Conservation (phyloP, 1,284 basidiomycete species). For the Pseudomicrostroma phylloplanum region DNA sequence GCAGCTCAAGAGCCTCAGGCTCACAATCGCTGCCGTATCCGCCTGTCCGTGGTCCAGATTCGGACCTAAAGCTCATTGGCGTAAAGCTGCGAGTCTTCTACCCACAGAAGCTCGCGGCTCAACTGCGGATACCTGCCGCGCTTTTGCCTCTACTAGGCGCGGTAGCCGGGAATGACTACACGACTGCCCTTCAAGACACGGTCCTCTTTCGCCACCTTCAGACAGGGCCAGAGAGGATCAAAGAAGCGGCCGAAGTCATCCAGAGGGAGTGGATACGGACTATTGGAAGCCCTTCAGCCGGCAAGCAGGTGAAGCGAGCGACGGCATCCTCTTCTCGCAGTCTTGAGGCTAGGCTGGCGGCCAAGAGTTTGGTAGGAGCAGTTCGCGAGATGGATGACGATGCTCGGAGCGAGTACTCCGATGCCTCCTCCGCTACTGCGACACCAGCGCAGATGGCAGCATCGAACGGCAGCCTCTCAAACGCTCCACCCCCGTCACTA, state of each 20-base stretch:
- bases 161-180: constrained; percentile 41
- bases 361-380: background rate
- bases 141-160: constrained; percentile 38
- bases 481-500: background rate
- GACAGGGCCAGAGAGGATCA: constrained; percentile 21
- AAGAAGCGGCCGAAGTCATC: constrained; percentile 24
- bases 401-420: constrained; percentile 13
- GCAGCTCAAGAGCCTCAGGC: too few species aligned
- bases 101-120: constrained; percentile 25
- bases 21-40: too few species aligned
- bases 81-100: constrained; percentile 20
- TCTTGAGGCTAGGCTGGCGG: background rate
- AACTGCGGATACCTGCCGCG: constrained; percentile 24
- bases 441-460: constrained; percentile 21
- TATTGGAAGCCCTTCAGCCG: constrained; percentile 7
- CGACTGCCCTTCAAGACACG: constrained; percentile 22
- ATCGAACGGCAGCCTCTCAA: background rate
- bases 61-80: too few species aligned
- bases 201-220: constrained; percentile 30
- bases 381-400: background rate
- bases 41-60: too few species aligned
- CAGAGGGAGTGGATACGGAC: constrained; percentile 17
- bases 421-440: constrained; percentile 25
- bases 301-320: background rate
- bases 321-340: background rate